Base-by-base conservation (phyloP, 306 rosid genomes). In the Elaeagnus macrophylla region DNA sequence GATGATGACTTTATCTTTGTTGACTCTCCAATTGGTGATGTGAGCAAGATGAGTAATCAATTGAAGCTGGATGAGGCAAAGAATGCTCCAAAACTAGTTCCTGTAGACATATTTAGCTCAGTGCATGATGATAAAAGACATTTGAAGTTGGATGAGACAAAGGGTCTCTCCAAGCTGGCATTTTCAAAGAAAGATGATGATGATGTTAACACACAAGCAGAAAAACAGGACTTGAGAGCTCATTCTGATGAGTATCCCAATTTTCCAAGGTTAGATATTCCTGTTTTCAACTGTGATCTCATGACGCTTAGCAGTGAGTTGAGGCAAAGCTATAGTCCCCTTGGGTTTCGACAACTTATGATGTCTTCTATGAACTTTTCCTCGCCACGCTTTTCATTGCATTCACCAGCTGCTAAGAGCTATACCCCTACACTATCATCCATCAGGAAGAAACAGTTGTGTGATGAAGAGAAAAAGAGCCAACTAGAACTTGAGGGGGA, bases 251-350 rank as follows among this genome's bases (percentile, higher is more conserved):
- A 88, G 62, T 95, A 94, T 38, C 96, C 95, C 53, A 80, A 83
- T 53, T 88, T 93, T 65, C 96, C 99, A 36, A 84, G 87, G 54
- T 71, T 84, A 81, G 99, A 93, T 62, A 64, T 82, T 65, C 99
- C 99, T 53, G 88, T 93, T 73, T 78, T 93, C 48, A 88, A 84
- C 69, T 88, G 90, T 68, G 99, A 93, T 81, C 99, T 93, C 72
- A 66, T 69, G 70, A 87, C 81, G 65, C 60, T 82, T 41, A 78
- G 86, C 37, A 66, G 75, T 51, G 95, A 93, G 62, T 77, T 79
- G 81, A 95, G 78, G 71, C 99, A 93, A 69, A 95, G 83, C 53
- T 93, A 84, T 64, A 93, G 99, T 67, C 99, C 99, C 12, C 79
- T 93, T 6, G 99, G 99, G 51, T 84, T 93, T 50, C 96, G 99